Conservation (phyloP, 495 filamentous ascomycete genomes). For the Ascodesmis nigricans region DNA sequence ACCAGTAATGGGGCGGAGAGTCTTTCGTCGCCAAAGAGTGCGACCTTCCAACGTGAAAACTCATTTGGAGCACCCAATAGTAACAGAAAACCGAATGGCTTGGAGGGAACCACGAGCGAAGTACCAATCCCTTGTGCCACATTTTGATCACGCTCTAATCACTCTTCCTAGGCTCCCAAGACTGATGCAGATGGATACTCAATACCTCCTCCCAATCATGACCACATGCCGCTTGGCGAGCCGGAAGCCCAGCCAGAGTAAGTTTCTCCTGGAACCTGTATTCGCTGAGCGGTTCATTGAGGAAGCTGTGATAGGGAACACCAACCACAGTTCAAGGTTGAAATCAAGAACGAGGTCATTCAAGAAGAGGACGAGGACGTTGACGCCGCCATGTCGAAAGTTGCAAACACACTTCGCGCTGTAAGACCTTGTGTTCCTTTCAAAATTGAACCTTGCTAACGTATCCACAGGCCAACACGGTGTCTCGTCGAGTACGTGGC, state of each 20-base stretch:
- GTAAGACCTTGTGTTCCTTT: conserved; percentile 24
- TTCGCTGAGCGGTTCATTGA: too few species aligned
- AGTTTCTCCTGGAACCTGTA: too few species aligned
- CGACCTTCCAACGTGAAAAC: too few species aligned
- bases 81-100: too few species aligned
- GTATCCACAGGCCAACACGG: conserved; percentile 46
- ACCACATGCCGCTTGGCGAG: conserved; percentile 2
- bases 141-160: too few species aligned
- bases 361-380: conserved; percentile 78
- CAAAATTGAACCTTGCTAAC: conserved; percentile 33
- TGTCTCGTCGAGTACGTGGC: conserved; percentile 43
- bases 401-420: conserved; percentile 63
- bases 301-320: conserved; percentile 54
- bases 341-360: conserved; percentile 81
- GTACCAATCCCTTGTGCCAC: too few species aligned
- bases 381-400: conserved; percentile 68
- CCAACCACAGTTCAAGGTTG: conserved; percentile 63
- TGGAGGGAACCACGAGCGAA: too few species aligned
- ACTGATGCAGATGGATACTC: conserved; percentile 33
- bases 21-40: too few species aligned
- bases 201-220: conserved; percentile 19
- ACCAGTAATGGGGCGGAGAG: too few species aligned
- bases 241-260: not conserved
- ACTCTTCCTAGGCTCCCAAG: too few species aligned
- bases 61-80: too few species aligned